Percentiles rank a stretch among this genome's conserved stretches.
phyloP scores from a whole-genome alignment of 352 stramenopile genomes.

The Globisporangium carolinianum region DNA sequence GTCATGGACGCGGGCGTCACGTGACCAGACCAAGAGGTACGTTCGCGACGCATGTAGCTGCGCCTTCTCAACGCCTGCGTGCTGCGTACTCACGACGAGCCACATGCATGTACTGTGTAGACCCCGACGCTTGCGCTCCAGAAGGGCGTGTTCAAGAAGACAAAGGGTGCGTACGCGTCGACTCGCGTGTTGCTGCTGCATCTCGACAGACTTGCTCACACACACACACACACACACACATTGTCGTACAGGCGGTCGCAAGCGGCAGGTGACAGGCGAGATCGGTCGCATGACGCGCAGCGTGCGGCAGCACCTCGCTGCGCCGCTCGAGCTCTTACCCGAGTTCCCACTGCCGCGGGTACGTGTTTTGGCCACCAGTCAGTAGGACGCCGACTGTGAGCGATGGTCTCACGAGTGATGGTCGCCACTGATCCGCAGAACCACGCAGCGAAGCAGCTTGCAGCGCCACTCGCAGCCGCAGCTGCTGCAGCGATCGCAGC shows the following conservation, averaged over 20 bases:
- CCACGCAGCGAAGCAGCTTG: neutral
- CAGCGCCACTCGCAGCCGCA: neutral
- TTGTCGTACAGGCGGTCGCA: constrained; percentile 34
- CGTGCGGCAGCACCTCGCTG: constrained; percentile 70
- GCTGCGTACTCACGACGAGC: no score
- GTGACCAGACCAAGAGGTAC: constrained; percentile 44
- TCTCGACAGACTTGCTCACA: no score
- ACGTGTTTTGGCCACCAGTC: constrained; percentile 11
- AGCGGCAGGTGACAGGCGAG: constrained; percentile 40
- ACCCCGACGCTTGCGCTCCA: constrained; percentile 59
- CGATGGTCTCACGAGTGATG: no score
- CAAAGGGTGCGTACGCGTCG: constrained; percentile 35
- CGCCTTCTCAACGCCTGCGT: no score
- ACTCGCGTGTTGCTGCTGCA: no score
- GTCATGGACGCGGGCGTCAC: neutral
- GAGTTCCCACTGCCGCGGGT: constrained; percentile 51
- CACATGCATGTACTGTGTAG: constrained; percentile 13
- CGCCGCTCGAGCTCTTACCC: constrained; percentile 59
- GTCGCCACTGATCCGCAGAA: neutral
- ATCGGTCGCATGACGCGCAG: constrained; percentile 68
- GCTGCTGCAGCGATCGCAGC: no score
- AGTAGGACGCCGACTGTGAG: no score
- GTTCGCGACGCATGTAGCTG: neutral
- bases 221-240: neutral
- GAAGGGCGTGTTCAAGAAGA: constrained; percentile 58